Evolutionary conservation across 2,329 filamentous ascomycete genomes (phyloP), one percentile per base, ranked within the genome.

Genomic region (Dothistroma septosporum): DNA sequence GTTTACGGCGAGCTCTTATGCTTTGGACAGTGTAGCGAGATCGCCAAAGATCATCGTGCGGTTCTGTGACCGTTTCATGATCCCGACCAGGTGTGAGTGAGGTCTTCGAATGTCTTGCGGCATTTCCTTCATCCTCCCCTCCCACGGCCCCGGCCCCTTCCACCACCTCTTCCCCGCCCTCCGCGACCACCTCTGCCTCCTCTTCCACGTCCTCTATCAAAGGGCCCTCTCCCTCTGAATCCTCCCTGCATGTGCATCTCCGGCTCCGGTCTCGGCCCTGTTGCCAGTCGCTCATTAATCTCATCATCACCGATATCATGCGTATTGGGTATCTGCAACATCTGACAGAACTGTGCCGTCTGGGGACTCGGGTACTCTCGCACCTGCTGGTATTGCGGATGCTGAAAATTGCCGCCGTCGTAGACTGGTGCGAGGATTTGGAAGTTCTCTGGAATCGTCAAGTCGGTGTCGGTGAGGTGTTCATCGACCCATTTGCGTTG

Each of bases 361-460:
- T 97, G 93, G 12, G 89, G 87, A 71, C 94, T 97, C 4, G 86
- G 91, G 73, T 93, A 93, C 76, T 97, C 92, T 1, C 80, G 78
- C 4, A 70, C 64, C 16, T 60, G 63, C 56, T 66, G 62, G 44
- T 73, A 74, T 52, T 70, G 61, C 16, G 66, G 65, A 48, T 68
- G 53, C 24, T 62, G 66, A 48, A 66, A 69, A 37, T 70, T 60
- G 19, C 68, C 68, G 22, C 67, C 66, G 48, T 86, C 80, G 64
- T 92, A 89, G 1, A 87, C 79, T 1, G 91, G 89, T 3, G 92
- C 92, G 0, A 90, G 96, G 24, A 82, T 72, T 28, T 78, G 78
- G 73, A 97, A 99, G 71, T 96, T 91, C 7, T 88, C 77, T 0
- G 92, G 93, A 5, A 99, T 83, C 0, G 76, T 75, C 60, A 96